These are phyloP conservation scores for Gossypium longicalyx DNA, from an alignment of 345 rosid species.

Conservation along the genomic window DNA sequence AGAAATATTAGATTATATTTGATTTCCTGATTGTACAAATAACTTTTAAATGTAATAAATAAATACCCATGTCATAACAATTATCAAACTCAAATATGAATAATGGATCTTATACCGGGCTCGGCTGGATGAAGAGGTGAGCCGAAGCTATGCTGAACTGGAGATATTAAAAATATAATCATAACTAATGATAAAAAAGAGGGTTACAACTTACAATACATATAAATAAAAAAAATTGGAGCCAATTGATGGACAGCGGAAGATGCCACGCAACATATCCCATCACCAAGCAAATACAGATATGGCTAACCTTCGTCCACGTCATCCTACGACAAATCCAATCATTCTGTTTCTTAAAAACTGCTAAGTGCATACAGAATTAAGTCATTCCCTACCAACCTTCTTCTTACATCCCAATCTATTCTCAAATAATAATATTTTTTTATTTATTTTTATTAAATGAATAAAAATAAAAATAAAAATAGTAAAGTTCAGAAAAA, in stretches of 20 bases:
- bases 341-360: background rate
- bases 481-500: too few species aligned
- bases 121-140: conserved; percentile 9
- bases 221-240: background rate
- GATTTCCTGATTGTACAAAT: too few species aligned
- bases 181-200: too few species aligned
- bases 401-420: too few species aligned
- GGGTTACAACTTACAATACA: too few species aligned
- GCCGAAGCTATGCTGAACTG: background rate
- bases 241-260: background rate
- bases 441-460: too few species aligned
- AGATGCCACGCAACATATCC: background rate
- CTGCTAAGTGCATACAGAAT: background rate
- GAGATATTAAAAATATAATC: background rate
- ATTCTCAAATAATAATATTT: too few species aligned
- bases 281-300: background rate
- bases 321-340: background rate
- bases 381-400: too few species aligned
- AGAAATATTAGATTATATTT: too few species aligned
- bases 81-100: background rate
- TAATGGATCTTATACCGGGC: background rate
- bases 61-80: too few species aligned
- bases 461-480: too few species aligned
- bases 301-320: conserved; percentile 8
- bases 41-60: too few species aligned